phyloP scores from a whole-genome alignment of 768 basidiomycete species.

The Glaciozyma antarctica region DNA sequence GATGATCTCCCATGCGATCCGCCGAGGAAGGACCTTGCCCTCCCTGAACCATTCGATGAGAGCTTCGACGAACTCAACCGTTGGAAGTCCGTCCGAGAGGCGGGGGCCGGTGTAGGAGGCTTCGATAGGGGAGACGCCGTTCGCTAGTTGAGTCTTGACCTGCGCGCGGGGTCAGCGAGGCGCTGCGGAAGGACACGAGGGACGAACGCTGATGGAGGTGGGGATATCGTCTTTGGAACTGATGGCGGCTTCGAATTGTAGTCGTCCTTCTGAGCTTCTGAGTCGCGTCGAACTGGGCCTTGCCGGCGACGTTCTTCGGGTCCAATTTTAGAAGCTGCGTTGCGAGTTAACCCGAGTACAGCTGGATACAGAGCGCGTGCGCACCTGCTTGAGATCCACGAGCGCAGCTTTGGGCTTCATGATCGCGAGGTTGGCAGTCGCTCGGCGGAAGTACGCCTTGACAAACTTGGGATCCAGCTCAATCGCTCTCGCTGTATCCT shows the following conservation, averaged over 20 bases:
- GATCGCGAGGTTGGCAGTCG: slow-evolving; percentile 80
- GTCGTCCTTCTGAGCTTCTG: slow-evolving; percentile 76
- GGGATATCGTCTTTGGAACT: slow-evolving; percentile 81
- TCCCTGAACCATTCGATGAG: slow-evolving; percentile 92
- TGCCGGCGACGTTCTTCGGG: slow-evolving; percentile 71
- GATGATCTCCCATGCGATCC: slow-evolving; percentile 79
- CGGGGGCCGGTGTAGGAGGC: slow-evolving; percentile 63
- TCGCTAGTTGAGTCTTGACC: slow-evolving; percentile 27
- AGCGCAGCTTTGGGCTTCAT: slow-evolving; percentile 78
- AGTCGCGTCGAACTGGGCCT: slow-evolving; percentile 70
- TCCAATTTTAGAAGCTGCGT: slow-evolving; percentile 64
- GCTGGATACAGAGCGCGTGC: slow-evolving; percentile 75
- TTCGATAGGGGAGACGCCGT: slow-evolving; percentile 50
- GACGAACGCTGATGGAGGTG: slow-evolving; percentile 62
- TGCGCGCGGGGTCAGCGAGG: not conserved
- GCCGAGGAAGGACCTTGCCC: slow-evolving; percentile 75
- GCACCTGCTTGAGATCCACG: slow-evolving; percentile 65
- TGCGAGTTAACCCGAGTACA: slow-evolving; percentile 59
- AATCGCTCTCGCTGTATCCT: slow-evolving; percentile 62
- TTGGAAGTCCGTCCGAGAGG: slow-evolving; percentile 51
- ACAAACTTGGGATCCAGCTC: slow-evolving; percentile 77
- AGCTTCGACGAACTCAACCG: slow-evolving; percentile 61
- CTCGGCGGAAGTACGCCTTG: slow-evolving; percentile 63
- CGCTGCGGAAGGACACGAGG: not conserved
- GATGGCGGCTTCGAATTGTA: slow-evolving; percentile 46